These are phyloP conservation scores for Phytophthora rubi DNA, from an alignment of 352 stramenopile genomes.

Conservation along the genomic window DNA sequence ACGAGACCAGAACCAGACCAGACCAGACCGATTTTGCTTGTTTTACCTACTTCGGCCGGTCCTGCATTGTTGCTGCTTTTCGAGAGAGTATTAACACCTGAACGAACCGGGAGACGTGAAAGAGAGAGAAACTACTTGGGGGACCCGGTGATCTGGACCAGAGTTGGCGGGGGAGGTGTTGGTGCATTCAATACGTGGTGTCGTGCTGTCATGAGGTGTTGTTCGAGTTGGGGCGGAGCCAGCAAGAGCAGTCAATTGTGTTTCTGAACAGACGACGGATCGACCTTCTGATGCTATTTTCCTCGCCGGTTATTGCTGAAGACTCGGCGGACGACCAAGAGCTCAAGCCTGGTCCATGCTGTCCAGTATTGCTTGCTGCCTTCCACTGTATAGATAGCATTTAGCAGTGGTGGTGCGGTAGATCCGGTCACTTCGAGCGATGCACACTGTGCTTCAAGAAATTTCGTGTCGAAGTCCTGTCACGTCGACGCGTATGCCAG, in stretches of 20 bases:
- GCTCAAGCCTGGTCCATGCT: not conserved
- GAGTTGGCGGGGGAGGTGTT: conserved; percentile 36
- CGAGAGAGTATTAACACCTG: conserved; percentile 42
- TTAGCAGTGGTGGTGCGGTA: too few species aligned
- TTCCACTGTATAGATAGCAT: too few species aligned
- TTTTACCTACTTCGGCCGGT: conserved; percentile 29
- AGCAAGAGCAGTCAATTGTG: conserved; percentile 18
- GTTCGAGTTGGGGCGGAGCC: conserved; percentile 20
- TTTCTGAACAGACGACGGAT: conserved; percentile 35
- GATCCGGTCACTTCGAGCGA: too few species aligned
- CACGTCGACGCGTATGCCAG: too few species aligned
- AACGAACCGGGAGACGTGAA: conserved; percentile 36
- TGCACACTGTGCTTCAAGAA: too few species aligned
- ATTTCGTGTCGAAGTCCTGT: too few species aligned
- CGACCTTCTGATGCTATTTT: conserved; percentile 22
- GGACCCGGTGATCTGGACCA: conserved; percentile 33
- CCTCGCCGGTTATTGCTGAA: conserved; percentile 6
- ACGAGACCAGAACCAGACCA: conserved; percentile 20
- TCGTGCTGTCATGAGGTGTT: conserved; percentile 33
- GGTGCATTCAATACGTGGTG: conserved; percentile 29
- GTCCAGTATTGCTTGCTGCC: not conserved
- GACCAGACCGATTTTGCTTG: conserved; percentile 35
- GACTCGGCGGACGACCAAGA: not conserved
- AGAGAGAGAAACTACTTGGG: conserved; percentile 27
- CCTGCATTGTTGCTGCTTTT: conserved; percentile 37